Evolutionary conservation across 1,139 yeast species (phyloP).

Genomic region (Kodamaea suecica): DNA sequence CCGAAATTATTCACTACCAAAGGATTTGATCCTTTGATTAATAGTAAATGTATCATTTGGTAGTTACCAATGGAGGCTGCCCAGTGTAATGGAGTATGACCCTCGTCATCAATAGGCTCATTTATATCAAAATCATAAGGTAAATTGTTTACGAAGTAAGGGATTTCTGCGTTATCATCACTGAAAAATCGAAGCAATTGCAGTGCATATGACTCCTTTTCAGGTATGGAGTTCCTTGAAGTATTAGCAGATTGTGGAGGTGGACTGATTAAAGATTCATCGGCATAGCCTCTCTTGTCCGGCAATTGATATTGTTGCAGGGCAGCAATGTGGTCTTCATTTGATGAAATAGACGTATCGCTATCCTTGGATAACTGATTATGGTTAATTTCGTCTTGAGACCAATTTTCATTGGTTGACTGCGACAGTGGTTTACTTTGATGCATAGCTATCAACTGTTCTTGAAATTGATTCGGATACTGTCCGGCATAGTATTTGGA

Average conservation of each 20-base stretch:
- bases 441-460: too few species aligned
- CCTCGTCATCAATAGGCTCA: conserved; percentile 89
- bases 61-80: conserved; percentile 89
- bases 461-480: conserved; percentile 16
- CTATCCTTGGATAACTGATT: conserved; percentile 29
- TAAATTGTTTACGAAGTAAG: conserved; percentile 67
- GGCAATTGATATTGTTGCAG: conserved; percentile 3
- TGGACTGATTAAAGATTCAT: conserved; percentile 10
- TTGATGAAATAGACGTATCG: conserved; percentile 43
- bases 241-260: conserved; percentile 2
- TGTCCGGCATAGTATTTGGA: neutral
- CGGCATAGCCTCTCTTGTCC: conserved; percentile 8
- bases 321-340: conserved; percentile 22
- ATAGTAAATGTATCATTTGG: conserved; percentile 64
- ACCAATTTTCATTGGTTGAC: conserved; percentile 48
- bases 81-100: conserved; percentile 96
- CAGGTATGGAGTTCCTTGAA: conserved; percentile 8
- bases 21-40: conserved; percentile 75
- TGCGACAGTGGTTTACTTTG: conserved; percentile 32
- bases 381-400: conserved; percentile 35
- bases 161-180: conserved; percentile 71
- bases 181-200: conserved; percentile 60
- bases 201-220: conserved; percentile 49
- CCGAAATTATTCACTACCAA: conserved; percentile 72
- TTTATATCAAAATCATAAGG: conserved; percentile 81